These are phyloP conservation scores for Pueraria montana DNA, from an alignment of 306 rosid genomes.

Conservation along the genomic window DNA sequence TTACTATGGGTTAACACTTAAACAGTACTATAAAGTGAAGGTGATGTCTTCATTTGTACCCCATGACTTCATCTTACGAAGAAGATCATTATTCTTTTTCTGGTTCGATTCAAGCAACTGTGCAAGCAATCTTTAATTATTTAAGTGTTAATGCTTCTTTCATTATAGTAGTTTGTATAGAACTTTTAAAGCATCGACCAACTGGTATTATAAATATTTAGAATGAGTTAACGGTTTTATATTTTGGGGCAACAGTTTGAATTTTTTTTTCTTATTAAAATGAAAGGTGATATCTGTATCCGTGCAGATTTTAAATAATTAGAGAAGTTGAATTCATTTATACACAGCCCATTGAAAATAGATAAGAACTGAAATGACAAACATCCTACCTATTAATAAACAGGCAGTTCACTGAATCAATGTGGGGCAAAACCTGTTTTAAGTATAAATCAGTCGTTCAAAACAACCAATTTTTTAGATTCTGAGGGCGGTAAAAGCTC, in stretches of 20 bases:
- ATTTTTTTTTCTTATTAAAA: constrained; percentile 1
- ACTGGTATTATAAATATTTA: constrained; percentile 8
- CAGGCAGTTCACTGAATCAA: constrained; percentile 50
- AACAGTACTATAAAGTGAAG: background rate
- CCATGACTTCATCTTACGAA: background rate
- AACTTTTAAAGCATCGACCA: background rate
- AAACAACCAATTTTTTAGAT: constrained; percentile 53
- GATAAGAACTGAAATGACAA: constrained; percentile 22
- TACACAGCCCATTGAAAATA: background rate
- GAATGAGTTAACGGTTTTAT: background rate
- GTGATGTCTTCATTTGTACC: constrained; percentile 8
- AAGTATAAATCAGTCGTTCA: constrained; percentile 57
- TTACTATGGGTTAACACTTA: background rate
- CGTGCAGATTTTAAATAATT: background rate
- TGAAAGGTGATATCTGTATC: constrained; percentile 20
- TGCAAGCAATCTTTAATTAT: background rate
- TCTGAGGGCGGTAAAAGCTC: constrained; percentile 41
- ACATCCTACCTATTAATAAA: constrained; percentile 46
- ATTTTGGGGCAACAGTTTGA: background rate
- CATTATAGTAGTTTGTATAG: background rate
- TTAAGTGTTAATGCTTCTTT: background rate
- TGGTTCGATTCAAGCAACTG: constrained; percentile 1
- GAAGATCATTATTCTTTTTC: background rate
- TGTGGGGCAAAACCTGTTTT: background rate
- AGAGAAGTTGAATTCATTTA: background rate